These are phyloP conservation scores for Alliaria petiolata DNA, from an alignment of 345 rosid genomes.

Conservation along the genomic window DNA sequence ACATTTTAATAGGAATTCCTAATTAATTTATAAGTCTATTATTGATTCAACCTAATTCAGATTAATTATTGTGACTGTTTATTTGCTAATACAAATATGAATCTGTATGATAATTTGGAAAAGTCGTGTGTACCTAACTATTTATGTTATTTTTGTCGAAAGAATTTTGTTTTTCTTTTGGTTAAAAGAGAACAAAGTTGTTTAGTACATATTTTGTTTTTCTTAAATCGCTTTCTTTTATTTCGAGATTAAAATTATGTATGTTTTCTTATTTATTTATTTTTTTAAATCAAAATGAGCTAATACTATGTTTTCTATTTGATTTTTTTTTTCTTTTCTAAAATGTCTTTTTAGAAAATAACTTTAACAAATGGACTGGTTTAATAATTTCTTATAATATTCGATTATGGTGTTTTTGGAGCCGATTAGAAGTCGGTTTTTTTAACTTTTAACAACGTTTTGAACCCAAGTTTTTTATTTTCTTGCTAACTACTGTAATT, in stretches of 20 bases:
- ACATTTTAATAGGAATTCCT: background rate
- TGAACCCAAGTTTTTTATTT: background rate
- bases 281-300: background rate
- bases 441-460: background rate
- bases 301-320: background rate
- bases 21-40: no score
- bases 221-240: background rate
- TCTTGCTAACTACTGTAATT: background rate
- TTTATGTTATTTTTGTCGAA: background rate
- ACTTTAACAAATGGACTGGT: background rate
- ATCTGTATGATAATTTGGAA: background rate
- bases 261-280: background rate
- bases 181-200: background rate
- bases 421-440: background rate
- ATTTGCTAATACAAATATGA: background rate
- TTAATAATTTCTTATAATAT: background rate
- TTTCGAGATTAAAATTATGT: background rate
- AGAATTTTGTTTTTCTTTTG: background rate
- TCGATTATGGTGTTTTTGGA: no score
- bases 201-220: background rate
- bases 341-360: background rate
- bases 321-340: background rate
- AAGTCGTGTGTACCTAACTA: background rate
- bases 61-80: background rate
- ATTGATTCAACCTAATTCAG: slow-evolving; percentile 3